Percentiles rank a stretch among this genome's conserved stretches.
Evolutionary conservation across 2,329 filamentous ascomycete species (phyloP).

Genomic region (Dactylellina cionopaga): DNA sequence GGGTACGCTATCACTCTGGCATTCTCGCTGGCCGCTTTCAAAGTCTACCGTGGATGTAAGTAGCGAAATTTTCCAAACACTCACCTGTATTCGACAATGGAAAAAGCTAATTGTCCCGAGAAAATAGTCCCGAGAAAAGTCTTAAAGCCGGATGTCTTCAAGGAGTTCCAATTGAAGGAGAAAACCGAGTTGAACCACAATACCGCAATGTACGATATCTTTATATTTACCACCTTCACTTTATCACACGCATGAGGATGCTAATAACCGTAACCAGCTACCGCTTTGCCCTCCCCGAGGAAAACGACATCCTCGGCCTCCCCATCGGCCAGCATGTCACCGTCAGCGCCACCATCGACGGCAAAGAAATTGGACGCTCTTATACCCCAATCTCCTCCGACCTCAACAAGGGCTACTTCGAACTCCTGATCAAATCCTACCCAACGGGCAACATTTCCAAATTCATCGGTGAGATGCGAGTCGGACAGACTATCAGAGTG

Average conservation of each 20-base stretch:
- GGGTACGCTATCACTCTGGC: constrained; percentile 76
- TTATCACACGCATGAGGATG: constrained; percentile 37
- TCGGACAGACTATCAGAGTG: constrained; percentile 89
- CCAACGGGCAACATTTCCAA: constrained; percentile 97
- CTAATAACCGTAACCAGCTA: constrained; percentile 69
- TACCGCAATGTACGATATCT: constrained; percentile 80
- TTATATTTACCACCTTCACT: background rate
- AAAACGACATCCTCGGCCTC: constrained; percentile 85
- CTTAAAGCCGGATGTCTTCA: constrained; percentile 86
- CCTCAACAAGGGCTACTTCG: constrained; percentile 83
- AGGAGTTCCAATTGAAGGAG: constrained; percentile 90
- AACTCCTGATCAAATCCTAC: constrained; percentile 97
- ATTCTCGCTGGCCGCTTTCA: constrained; percentile 73
- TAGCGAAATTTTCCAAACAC: constrained; percentile 55
- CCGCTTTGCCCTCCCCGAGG: constrained; percentile 84
- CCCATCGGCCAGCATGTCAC: constrained; percentile 99
- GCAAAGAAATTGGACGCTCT: constrained; percentile 88
- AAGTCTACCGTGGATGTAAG: constrained; percentile 77
- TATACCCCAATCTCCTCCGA: constrained; percentile 94
- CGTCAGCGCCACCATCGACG: constrained; percentile 82
- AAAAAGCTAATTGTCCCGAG: background rate
- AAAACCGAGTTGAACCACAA: constrained; percentile 98
- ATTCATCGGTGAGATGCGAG: constrained; percentile 81
- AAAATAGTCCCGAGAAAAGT: constrained; percentile 77
- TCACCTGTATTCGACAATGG: constrained; percentile 2